Conservation (phyloP, 352 stramenopile species). For the Globisporangium emineosum region DNA sequence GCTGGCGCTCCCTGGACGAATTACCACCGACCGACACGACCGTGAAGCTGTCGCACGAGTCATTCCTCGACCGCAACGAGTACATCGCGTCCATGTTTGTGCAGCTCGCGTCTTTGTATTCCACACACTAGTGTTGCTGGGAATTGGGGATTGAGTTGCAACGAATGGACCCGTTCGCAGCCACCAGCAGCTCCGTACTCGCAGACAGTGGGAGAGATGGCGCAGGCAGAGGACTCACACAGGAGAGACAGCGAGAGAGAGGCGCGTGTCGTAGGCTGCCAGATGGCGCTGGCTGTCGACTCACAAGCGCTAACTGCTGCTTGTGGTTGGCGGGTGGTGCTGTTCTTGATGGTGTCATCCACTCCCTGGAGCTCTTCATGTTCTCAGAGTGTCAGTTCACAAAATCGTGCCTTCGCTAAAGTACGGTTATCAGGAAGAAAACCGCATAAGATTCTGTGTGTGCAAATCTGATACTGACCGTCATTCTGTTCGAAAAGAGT, state of each 20-base stretch:
- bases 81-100: constrained; percentile 11
- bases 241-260: background rate
- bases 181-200: background rate
- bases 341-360: background rate
- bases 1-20: too few species aligned
- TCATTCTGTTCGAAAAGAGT: background rate
- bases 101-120: background rate
- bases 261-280: background rate
- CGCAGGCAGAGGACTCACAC: background rate
- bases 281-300: background rate
- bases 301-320: too few species aligned
- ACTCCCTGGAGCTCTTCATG: background rate
- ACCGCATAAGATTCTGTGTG: background rate
- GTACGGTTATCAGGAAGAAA: constrained; percentile 14
- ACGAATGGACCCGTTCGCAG: background rate
- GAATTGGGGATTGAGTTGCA: background rate
- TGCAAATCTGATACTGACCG: background rate
- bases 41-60: constrained; percentile 37
- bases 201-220: constrained; percentile 5
- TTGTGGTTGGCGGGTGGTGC: background rate
- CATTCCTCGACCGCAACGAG: constrained; percentile 13
- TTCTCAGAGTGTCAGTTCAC: background rate
- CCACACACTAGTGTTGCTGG: background rate
- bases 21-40: background rate
- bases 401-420: background rate